Evolutionary conservation across 2,329 filamentous ascomycete genomes (phyloP).

Genomic region (Aschersonia sp.): DNA sequence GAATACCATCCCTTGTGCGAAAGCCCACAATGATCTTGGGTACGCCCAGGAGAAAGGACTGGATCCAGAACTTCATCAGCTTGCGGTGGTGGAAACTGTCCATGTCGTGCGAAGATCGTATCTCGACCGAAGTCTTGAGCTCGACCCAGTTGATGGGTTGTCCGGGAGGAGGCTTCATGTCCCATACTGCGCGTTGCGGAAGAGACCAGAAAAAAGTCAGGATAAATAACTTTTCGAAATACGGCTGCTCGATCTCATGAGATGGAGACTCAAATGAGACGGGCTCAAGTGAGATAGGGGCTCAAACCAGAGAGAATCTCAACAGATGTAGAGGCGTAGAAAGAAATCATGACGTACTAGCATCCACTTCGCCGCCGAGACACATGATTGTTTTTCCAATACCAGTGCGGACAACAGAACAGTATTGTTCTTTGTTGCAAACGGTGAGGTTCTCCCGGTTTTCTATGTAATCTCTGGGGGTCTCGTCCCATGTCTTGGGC

Average conservation of each 20-base stretch:
- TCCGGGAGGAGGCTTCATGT: conserved; percentile 55
- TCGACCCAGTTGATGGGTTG: conserved; percentile 84
- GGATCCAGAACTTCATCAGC: conserved; percentile 90
- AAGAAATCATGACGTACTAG: conserved; percentile 32
- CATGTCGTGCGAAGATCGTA: conserved; percentile 51
- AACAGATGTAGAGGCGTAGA: not conserved
- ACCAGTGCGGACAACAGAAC: conserved; percentile 79
- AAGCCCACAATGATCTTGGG: conserved; percentile 87
- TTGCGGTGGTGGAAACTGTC: conserved; percentile 79
- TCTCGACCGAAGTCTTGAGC: conserved; percentile 75
- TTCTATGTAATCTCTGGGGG: conserved; percentile 65
- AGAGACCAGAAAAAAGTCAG: not conserved
- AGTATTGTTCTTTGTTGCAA: conserved; percentile 89
- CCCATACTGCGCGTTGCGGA: conserved; percentile 48
- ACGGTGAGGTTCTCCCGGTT: conserved; percentile 54
- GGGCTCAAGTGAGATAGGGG: not conserved
- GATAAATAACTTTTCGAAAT: not conserved
- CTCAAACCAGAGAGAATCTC: conserved; percentile 2
- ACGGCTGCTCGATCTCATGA: no score
- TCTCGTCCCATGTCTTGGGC: conserved; percentile 58
- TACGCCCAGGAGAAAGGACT: conserved; percentile 86
- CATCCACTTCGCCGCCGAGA: conserved; percentile 88
- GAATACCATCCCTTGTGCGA: conserved; percentile 54
- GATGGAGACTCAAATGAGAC: not conserved
- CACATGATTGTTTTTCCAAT: conserved; percentile 64